Base-by-base conservation (phyloP, 257 asterid species). In the Solanum stenotomum region DNA sequence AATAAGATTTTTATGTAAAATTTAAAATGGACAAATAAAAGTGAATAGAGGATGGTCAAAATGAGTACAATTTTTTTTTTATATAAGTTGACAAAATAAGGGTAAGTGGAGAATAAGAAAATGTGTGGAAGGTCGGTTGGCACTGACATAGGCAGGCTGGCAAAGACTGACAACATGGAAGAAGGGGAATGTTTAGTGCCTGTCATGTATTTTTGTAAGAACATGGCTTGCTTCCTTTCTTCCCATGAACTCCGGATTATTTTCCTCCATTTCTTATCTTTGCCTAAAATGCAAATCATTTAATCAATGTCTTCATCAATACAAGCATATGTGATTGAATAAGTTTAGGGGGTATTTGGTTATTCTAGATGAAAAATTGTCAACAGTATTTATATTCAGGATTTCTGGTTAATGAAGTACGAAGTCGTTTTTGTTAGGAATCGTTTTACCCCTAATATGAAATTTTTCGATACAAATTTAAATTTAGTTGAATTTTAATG, bases 401-500 rank as follows among this genome's bases (percentile, higher is more conserved):
- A 49, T 15, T 2, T 16, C 10, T 52, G 23, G 9, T 52, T 16
- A 16, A 52, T 16, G 10, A 16, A 52, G 2, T 56, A 22, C 0
- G 1, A 61, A 61, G 11, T 61, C 1, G 0, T 22, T 2, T 61
- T 61, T 61, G 3, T 61, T 61, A 61, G 3, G 1, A 10, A 61
- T 0, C 2, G 1, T 10, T 61, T 61, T 61, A 61, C 0, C 0
- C 0, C 0, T 10, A 10, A 23, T 61, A 61, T 23, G 7, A 0
- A 10, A 61, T 10, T 23, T 61, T 22, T 23, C 0, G 1, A 2
- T 1, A 61, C 0, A 61, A 23, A 61, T 63, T 23, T 23, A 4
- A 63, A 10, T 63, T 23, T 63, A 23, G 5, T 63, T 23, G 3
- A 4, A 23, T 3, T 10, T 6, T 23, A 63, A 63, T 63, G 0